Base-by-base conservation (phyloP, 345 rosid species). In the Alliaria petiolata region DNA sequence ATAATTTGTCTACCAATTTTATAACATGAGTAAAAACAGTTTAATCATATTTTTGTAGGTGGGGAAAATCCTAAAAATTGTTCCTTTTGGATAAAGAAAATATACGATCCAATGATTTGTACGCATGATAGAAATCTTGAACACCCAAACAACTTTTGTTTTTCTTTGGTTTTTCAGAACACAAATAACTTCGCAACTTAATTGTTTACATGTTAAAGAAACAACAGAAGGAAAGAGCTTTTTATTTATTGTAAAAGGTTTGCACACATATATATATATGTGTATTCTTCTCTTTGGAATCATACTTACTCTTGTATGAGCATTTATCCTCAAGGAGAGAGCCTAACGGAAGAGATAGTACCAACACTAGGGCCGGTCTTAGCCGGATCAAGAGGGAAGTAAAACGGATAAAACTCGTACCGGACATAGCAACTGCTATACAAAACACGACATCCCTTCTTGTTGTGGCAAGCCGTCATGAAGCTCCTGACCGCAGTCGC, bases 341-440 rank as follows among this genome's bases (percentile, higher is more conserved):
- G 77, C 44, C 71, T 59, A 67, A 20, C 63, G 30, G 62, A 61
- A 43, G 78, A 44, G 44, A 70, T 35, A 49, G n/a, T 68, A 62
- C 50, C 56, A 6, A 54, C 70, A 69, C 53, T 62, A 62, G 50
- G 22, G 9, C 67, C 14, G 40, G 80, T 61, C 57, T 50, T 58
- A 51, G 64, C 30, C 12, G 80, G 64, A 70, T 84, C 83, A 50
- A 86, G 84, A 25, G 92, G 95, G 72, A 76, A 89, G 82, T 83
- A 91, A 75, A 91, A 91, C 7, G 96, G 97, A 69, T 89, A 91
- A 35, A 89, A 82, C 76, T 91, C 95, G 26, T 91, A 89, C 28
- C 90, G 85, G 33, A 82, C 81, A 43, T 85, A 91, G 44, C 93
- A 91, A 69, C 90, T 89, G 36, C 85, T 80, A 65, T 86, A 91